Conservation (phyloP, 768 basidiomycete genomes). For the Tulasnella sp. region DNA sequence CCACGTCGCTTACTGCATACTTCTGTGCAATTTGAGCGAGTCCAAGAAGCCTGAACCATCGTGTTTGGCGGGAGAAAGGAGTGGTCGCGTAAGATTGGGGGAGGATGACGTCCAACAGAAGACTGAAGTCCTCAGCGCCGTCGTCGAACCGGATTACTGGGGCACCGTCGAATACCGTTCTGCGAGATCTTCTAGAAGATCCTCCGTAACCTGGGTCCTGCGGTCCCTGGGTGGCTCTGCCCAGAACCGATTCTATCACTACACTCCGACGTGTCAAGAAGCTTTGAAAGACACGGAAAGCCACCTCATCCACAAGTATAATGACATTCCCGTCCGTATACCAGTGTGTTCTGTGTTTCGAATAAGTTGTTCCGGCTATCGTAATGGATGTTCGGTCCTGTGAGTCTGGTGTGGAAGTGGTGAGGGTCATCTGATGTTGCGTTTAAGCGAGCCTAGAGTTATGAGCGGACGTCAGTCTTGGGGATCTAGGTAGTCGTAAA, state of each 20-base stretch:
- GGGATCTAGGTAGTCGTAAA: too few species aligned
- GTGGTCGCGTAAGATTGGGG: neutral
- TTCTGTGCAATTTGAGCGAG: neutral
- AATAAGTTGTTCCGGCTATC: neutral
- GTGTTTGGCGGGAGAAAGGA: neutral
- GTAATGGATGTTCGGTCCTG: neutral
- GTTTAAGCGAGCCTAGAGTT: too few species aligned
- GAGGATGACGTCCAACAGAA: neutral
- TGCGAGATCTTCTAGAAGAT: neutral
- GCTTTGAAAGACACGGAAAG: neutral
- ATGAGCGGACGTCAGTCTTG: too few species aligned
- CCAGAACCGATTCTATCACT: neutral
- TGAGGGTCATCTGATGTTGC: neutral
- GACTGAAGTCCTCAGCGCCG: neutral
- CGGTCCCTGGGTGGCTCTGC: neutral
- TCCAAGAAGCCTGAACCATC: neutral
- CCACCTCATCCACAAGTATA: neutral
- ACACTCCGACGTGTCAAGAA: neutral
- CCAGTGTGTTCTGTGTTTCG: neutral
- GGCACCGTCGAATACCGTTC: neutral
- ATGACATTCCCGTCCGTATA: slow-evolving; percentile 13
- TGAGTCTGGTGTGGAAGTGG: neutral
- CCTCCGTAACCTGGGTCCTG: too few species aligned
- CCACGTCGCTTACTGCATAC: neutral
- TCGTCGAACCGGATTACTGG: neutral